Evolutionary conservation across 345 rosid genomes (phyloP).

Genomic region (Microcos paniculata): DNA sequence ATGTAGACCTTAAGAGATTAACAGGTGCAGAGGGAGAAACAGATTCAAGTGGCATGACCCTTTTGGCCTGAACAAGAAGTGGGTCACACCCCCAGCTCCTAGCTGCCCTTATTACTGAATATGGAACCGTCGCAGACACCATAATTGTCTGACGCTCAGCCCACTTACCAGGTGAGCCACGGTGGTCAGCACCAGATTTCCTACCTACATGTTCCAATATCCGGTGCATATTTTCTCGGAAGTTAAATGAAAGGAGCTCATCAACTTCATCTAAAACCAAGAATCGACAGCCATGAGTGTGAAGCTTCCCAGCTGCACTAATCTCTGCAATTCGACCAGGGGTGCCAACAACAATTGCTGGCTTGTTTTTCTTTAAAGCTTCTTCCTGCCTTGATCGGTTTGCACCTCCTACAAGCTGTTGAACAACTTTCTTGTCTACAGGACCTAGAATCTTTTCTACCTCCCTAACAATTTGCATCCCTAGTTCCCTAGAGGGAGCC

Average conservation of each 20-base stretch:
- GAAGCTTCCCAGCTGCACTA: constrained; percentile 91
- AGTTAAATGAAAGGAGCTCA: constrained; percentile 87
- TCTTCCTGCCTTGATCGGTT: constrained; percentile 96
- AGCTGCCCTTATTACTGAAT: constrained; percentile 88
- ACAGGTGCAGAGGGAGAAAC: constrained; percentile 48
- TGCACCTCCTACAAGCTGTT: constrained; percentile 97
- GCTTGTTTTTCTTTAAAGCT: constrained; percentile 91
- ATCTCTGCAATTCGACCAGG: constrained; percentile 95
- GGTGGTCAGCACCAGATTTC: constrained; percentile 53
- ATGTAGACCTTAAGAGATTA: constrained; percentile 33
- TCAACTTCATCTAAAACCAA: constrained; percentile 93
- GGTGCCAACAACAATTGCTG: constrained; percentile 83
- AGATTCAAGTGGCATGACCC: constrained; percentile 57
- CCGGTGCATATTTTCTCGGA: constrained; percentile 84
- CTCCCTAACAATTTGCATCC: constrained; percentile 96
- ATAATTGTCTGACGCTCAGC: constrained; percentile 67
- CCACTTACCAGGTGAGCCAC: constrained; percentile 27
- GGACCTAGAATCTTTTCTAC: constrained; percentile 84
- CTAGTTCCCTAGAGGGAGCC: constrained; percentile 95
- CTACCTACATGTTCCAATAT: constrained; percentile 85
- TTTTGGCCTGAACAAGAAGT: constrained; percentile 79
- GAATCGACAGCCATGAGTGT: constrained; percentile 79
- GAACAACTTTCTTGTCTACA: constrained; percentile 69
- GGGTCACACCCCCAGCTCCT: constrained; percentile 84
- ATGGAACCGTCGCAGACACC: constrained; percentile 96